phyloP scores from a whole-genome alignment of 1,139 yeast species.

The Taphrina communis region DNA sequence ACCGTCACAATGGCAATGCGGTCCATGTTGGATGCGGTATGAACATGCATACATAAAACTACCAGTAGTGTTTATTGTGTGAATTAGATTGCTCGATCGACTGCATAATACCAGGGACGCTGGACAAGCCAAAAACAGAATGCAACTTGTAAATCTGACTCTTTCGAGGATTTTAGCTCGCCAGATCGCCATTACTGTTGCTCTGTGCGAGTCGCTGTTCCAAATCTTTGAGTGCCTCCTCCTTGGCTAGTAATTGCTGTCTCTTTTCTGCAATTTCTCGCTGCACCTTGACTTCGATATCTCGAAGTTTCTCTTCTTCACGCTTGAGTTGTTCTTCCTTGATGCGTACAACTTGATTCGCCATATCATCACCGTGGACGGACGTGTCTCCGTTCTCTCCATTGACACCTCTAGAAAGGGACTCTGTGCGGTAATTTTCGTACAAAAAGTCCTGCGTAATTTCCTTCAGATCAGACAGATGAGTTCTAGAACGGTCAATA shows the following conservation, averaged over 20 bases:
- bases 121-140: too few species aligned
- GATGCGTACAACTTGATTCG: conserved; percentile 53
- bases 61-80: conserved; percentile 1
- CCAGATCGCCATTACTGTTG: conserved; percentile 32
- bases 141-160: too few species aligned
- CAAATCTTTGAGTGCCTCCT: conserved; percentile 81
- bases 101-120: neutral
- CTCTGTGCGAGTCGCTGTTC: conserved; percentile 64
- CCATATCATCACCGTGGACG: conserved; percentile 53
- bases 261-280: conserved; percentile 84
- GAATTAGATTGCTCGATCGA: neutral
- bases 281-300: conserved; percentile 73
- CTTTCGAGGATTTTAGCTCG: neutral
- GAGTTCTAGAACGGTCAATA: conserved; percentile 62
- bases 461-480: conserved; percentile 89
- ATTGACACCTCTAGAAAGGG: conserved; percentile 58
- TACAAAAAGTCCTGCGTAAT: conserved; percentile 89
- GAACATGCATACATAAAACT: neutral
- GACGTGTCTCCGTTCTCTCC: conserved; percentile 25
- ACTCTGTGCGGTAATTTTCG: conserved; percentile 91
- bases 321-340: conserved; percentile 56
- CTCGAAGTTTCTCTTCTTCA: conserved; percentile 55
- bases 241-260: conserved; percentile 83
- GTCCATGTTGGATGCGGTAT: neutral
- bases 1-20: too few species aligned